phyloP scores from a whole-genome alignment of 129 eudicot species.

The Lactuca saligna region DNA sequence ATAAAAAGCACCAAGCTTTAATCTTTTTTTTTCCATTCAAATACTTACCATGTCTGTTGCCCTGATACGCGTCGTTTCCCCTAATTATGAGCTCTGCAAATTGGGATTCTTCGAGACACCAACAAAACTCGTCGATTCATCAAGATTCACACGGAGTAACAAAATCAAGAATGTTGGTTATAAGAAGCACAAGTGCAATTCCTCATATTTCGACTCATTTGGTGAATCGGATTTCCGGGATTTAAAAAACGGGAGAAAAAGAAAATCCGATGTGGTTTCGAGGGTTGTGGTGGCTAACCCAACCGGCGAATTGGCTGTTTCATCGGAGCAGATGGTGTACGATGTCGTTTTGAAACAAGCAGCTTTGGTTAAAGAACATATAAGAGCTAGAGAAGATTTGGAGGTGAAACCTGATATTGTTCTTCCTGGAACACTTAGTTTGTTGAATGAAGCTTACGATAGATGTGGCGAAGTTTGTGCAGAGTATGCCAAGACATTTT shows the following conservation, averaged over 20 bases:
- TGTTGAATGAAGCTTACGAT: slow-evolving; percentile 92
- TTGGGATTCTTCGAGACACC: slow-evolving; percentile 57
- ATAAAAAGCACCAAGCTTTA: slow-evolving; percentile 15
- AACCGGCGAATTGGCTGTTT: slow-evolving; percentile 61
- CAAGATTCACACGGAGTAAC: slow-evolving; percentile 24
- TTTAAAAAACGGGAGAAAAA: slow-evolving; percentile 39
- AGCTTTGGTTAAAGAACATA: slow-evolving; percentile 76
- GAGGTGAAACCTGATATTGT: slow-evolving; percentile 87
- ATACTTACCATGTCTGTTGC: slow-evolving; percentile 74
- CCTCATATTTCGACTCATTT: slow-evolving; percentile 36
- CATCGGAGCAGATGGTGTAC: slow-evolving; percentile 92
- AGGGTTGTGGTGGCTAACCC: slow-evolving; percentile 72
- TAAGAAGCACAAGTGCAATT: slow-evolving; percentile 38
- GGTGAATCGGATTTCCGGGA: slow-evolving; percentile 28
- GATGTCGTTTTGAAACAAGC: slow-evolving; percentile 96
- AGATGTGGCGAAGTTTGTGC: slow-evolving; percentile 99
- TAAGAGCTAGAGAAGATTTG: slow-evolving; percentile 49
- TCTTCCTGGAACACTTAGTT: slow-evolving; percentile 70
- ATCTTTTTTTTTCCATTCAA: slow-evolving; percentile 13
- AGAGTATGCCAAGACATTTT: slow-evolving; percentile 98
- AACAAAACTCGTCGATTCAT: slow-evolving; percentile 39
- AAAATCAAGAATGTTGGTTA: slow-evolving; percentile 41
- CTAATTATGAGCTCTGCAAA: slow-evolving; percentile 58
- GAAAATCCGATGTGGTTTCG: slow-evolving; percentile 38
- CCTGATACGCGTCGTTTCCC: slow-evolving; percentile 70